phyloP scores from a whole-genome alignment of 208 protist species.

The Trypanosoma melophagium region DNA sequence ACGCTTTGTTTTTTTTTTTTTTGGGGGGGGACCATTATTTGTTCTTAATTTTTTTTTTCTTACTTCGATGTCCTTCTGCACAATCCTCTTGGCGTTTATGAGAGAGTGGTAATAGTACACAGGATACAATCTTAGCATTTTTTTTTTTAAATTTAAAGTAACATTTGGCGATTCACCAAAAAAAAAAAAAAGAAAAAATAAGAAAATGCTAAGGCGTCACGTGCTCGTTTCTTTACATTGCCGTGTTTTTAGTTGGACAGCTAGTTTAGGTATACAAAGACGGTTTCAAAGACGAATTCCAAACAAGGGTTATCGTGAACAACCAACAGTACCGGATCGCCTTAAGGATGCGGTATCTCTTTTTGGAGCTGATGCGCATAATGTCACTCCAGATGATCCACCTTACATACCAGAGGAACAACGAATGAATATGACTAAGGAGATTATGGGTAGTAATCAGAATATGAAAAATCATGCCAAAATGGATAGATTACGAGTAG shows the following conservation, averaged over 20 bases:
- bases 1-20: not conserved
- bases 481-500: conserved; percentile 70
- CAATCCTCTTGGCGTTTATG: too few relatives aligned
- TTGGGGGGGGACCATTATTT: not conserved
- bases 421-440: conserved; percentile 58
- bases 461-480: conserved; percentile 71
- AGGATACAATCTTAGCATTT: too few relatives aligned
- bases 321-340: conserved; percentile 73
- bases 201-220: not conserved
- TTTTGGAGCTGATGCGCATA: conserved; percentile 55
- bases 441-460: conserved; percentile 57
- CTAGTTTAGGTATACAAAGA: conserved; percentile 13
- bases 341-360: conserved; percentile 74
- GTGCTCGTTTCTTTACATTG: not conserved
- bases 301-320: conserved; percentile 80
- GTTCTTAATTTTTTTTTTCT: not conserved
- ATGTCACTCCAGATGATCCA: conserved; percentile 51
- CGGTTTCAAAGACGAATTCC: conserved; percentile 45
- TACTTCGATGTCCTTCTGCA: not conserved
- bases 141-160: too few relatives aligned
- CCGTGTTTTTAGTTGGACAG: not conserved
- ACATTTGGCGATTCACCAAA: too few relatives aligned
- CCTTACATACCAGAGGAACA: conserved; percentile 76
- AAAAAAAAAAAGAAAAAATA: too few relatives aligned
- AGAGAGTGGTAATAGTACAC: too few relatives aligned